A percentile compares a stretch with the other conserved stretches of the same genome.
Conservation (phyloP, 1,139 yeast genomes). For the Sugiyamaella neomexicana region DNA sequence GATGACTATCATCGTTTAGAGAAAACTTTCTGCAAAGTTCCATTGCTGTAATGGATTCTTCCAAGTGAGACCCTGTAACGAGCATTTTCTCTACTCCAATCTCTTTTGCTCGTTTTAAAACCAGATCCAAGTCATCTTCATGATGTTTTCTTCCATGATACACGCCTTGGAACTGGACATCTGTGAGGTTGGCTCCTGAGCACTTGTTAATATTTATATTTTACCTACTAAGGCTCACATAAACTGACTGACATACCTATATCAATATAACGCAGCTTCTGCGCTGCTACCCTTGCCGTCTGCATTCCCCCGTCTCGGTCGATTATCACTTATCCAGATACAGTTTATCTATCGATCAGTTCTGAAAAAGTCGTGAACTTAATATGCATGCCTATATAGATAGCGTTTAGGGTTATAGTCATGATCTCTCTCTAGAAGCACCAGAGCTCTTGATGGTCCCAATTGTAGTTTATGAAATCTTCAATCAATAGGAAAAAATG, state of each 20-base stretch:
- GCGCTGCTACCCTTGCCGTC: conserved; percentile 5
- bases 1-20: conserved; percentile 40
- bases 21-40: conserved; percentile 42
- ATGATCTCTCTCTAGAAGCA: too few species aligned
- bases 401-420: neutral
- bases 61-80: conserved; percentile 77
- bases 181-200: conserved; percentile 85
- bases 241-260: conserved; percentile 23
- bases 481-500: too few species aligned
- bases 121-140: conserved; percentile 58
- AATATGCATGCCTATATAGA: neutral
- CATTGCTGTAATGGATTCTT: conserved; percentile 57
- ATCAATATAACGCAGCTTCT: conserved; percentile 25
- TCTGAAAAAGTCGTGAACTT: neutral
- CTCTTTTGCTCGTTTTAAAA: conserved; percentile 64
- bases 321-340: neutral
- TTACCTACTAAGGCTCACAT: neutral
- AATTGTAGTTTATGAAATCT: too few species aligned
- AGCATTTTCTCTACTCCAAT: conserved; percentile 69
- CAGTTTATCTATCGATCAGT: too few species aligned
- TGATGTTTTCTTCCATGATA: conserved; percentile 74
- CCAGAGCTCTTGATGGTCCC: too few species aligned
- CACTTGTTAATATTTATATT: neutral
- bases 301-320: conserved; percentile 7
- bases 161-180: conserved; percentile 78